Evolutionary conservation across 441 rosid species (phyloP).

Genomic region (Adansonia grandidieri): DNA sequence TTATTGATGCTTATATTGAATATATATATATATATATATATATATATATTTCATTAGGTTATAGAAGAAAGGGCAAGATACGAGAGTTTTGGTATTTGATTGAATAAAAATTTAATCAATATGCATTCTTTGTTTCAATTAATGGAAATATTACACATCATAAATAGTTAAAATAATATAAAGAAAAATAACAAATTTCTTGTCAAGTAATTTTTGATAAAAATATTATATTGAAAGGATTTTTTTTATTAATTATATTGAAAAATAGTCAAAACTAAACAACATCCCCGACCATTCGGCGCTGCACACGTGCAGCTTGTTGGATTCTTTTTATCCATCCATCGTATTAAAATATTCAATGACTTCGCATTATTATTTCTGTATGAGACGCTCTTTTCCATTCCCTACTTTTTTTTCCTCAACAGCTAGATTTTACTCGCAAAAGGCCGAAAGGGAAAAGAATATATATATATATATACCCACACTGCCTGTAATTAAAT

Average conservation of each 20-base stretch:
- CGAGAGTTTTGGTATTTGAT: too few species aligned
- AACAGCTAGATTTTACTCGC: not conserved
- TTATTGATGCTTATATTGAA: too few species aligned
- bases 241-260: not conserved
- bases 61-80: not conserved
- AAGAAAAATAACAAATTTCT: not conserved
- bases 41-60: too few species aligned
- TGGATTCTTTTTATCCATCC: not conserved
- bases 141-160: not conserved
- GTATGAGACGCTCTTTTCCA: not conserved
- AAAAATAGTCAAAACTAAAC: not conserved
- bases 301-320: conserved; percentile 32
- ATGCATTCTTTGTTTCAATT: not conserved
- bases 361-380: not conserved
- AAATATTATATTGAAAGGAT: not conserved
- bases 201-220: not conserved
- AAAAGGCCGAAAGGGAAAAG: not conserved
- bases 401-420: not conserved
- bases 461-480: not conserved
- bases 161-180: not conserved
- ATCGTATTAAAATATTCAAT: not conserved
- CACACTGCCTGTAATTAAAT: too few species aligned
- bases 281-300: conserved; percentile 29
- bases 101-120: too few species aligned
- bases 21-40: too few species aligned